Conservation (phyloP, 345 rosid species). For the Hevea brasiliensis region DNA sequence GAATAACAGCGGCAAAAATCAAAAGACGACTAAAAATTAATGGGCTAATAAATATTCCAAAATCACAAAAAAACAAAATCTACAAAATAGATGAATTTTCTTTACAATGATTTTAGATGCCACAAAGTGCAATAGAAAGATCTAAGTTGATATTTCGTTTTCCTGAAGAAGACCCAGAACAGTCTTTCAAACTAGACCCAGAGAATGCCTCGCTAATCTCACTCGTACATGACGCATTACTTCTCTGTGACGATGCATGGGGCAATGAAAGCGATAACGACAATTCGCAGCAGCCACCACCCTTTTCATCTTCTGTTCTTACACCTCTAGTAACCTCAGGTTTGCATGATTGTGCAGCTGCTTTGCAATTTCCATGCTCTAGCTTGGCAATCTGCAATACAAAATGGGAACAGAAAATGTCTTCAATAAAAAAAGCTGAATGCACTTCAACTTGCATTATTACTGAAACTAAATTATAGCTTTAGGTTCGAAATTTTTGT, state of each 20-base stretch:
- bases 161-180: conserved; percentile 37
- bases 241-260: conserved; percentile 42
- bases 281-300: conserved; percentile 38
- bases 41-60: neutral
- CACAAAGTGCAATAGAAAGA: conserved; percentile 75
- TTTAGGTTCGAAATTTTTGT: no score
- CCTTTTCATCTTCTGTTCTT: conserved; percentile 16
- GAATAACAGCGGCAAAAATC: neutral
- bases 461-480: no score
- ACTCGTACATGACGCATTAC: conserved; percentile 54
- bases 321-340: neutral
- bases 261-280: conserved; percentile 57
- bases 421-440: no score
- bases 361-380: conserved; percentile 17
- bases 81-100: neutral
- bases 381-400: conserved; percentile 35
- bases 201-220: conserved; percentile 73
- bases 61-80: neutral
- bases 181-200: conserved; percentile 39
- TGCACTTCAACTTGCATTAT: no score
- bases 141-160: conserved; percentile 51
- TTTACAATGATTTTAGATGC: conserved; percentile 19
- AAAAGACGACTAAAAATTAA: neutral
- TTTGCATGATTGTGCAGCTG: neutral
- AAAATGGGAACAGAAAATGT: neutral